These are phyloP conservation scores for Senecio squalidus DNA, from an alignment of 140 eudicot species.

Conservation along the genomic window DNA sequence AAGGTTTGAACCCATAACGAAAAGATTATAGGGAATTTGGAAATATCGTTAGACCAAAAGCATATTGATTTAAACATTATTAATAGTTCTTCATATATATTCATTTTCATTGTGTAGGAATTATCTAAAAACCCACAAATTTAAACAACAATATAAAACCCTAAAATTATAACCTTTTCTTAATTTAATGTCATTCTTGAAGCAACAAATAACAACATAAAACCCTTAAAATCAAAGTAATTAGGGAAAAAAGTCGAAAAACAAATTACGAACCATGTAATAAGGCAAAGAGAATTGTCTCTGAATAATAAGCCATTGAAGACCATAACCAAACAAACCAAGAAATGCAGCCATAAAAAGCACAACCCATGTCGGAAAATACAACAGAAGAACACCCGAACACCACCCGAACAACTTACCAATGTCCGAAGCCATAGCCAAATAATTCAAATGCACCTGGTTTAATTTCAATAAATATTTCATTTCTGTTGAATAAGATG, in stretches of 20 bases:
- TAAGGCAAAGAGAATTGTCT: slow-evolving; percentile 41
- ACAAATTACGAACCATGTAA: slow-evolving; percentile 41
- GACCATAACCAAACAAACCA: slow-evolving; percentile 66
- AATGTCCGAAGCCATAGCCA: slow-evolving; percentile 59
- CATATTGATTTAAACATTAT: no score
- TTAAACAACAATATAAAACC: no score
- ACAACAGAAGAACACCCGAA: slow-evolving; percentile 48
- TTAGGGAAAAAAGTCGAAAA: background rate
- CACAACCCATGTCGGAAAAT: slow-evolving; percentile 61
- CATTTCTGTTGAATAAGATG: slow-evolving; percentile 55
- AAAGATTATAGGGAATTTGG: no score
- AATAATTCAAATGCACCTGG: slow-evolving; percentile 53
- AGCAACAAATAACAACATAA: no score
- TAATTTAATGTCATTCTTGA: no score
- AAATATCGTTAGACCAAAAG: no score
- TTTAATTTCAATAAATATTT: slow-evolving; percentile 40
- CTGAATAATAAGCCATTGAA: slow-evolving; percentile 59
- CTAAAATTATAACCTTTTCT: no score
- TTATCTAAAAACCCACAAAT: no score
- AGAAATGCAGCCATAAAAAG: slow-evolving; percentile 51
- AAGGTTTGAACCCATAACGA: no score
- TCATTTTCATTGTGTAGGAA: no score
- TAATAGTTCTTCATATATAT: background rate
- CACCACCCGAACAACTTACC: slow-evolving; percentile 80
- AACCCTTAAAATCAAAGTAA: background rate